Conservation (phyloP, 208 protist species). For the Leishmania turanica region DNA sequence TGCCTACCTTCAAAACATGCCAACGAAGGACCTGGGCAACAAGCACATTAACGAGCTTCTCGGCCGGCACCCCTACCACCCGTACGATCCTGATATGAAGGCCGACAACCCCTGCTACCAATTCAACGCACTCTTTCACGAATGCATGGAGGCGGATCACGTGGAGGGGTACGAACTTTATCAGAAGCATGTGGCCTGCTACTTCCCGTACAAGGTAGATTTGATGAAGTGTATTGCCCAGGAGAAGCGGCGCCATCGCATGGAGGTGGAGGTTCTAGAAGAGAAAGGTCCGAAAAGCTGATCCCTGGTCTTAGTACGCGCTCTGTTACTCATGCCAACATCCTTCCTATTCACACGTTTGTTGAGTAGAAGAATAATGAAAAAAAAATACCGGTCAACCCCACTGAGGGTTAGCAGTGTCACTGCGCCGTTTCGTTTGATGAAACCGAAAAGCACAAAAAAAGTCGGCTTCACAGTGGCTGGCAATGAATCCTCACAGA, state of each 20-base stretch:
- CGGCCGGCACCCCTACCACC: constrained; percentile 85
- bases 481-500: not conserved
- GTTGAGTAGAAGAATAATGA: not conserved
- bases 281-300: not conserved
- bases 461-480: not conserved
- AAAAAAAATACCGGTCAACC: not conserved
- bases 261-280: constrained; percentile 11
- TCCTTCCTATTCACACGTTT: constrained; percentile 6
- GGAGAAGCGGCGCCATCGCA: constrained; percentile 59
- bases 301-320: not conserved
- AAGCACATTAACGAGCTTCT: constrained; percentile 91
- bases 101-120: constrained; percentile 66
- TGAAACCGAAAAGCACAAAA: not conserved
- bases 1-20: constrained; percentile 69
- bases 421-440: not conserved
- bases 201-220: constrained; percentile 84
- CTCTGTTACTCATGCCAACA: not conserved
- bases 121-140: constrained; percentile 65
- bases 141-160: constrained; percentile 82
- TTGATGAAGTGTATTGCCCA: constrained; percentile 86
- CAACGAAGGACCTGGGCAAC: constrained; percentile 60
- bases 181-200: constrained; percentile 89
- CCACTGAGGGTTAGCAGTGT: not conserved
- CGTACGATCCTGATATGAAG: constrained; percentile 79
- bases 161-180: constrained; percentile 82